These are phyloP conservation scores for Mariannaea sp. DNA, from an alignment of 2,329 filamentous ascomycete genomes.

Conservation along the genomic window DNA sequence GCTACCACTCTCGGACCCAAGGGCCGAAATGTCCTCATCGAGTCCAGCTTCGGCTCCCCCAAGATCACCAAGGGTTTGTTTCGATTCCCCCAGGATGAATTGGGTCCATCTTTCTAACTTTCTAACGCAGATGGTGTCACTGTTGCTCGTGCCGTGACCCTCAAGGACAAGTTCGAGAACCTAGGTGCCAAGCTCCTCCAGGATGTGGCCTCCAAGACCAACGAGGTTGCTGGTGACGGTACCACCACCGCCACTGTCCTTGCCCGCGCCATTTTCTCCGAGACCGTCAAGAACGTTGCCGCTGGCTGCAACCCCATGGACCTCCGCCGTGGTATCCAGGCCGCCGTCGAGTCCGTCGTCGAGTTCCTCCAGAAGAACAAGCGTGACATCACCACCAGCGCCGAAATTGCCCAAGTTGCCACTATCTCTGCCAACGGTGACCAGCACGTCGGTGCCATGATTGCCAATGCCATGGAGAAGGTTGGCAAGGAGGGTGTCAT, in stretches of 20 bases:
- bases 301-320: slow-evolving; percentile 99
- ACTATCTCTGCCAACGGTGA: slow-evolving; percentile 99
- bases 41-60: slow-evolving; percentile 96
- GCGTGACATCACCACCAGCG: slow-evolving; percentile 96
- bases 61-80: slow-evolving; percentile 97
- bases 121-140: slow-evolving; percentile 75
- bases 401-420: slow-evolving; percentile 96
- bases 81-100: neutral
- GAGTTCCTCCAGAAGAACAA: slow-evolving; percentile 95
- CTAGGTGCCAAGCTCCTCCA: slow-evolving; percentile 94
- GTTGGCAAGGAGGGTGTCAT: slow-evolving; percentile 99
- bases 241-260: slow-evolving; percentile 98
- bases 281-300: slow-evolving; percentile 99
- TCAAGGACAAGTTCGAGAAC: slow-evolving; percentile 99
- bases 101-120: neutral
- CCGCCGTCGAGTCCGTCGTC: slow-evolving; percentile 92
- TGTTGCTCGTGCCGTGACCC: slow-evolving; percentile 84
- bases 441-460: slow-evolving; percentile 89
- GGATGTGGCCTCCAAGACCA: slow-evolving; percentile 99
- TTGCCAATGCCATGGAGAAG: slow-evolving; percentile 99
- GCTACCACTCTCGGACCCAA: slow-evolving; percentile 96
- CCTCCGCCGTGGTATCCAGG: slow-evolving; percentile 93
- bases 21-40: slow-evolving; percentile 97
- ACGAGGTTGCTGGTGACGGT: slow-evolving; percentile 97
- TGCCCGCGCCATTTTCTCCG: slow-evolving; percentile 97